These are phyloP conservation scores for Backusella mclennaniae DNA, from an alignment of 192 early-diverging fungal species.

Conservation along the genomic window DNA sequence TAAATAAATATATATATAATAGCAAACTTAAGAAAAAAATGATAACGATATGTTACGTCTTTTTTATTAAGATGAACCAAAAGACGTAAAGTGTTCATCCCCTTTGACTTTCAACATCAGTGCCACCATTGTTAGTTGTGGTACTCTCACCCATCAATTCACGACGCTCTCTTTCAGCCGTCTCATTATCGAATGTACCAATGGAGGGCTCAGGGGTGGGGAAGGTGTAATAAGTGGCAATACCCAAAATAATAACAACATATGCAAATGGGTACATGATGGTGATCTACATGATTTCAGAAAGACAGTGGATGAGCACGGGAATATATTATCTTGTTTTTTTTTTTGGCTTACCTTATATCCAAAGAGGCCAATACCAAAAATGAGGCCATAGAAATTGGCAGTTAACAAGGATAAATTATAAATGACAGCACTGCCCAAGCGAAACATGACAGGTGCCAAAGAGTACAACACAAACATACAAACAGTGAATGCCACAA, in stretches of 20 bases:
- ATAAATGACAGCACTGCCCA: constrained; percentile 72
- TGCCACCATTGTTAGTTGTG: not conserved
- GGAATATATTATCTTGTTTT: not conserved
- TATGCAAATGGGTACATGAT: constrained; percentile 68
- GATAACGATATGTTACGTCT: not conserved
- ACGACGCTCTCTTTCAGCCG: constrained; percentile 17
- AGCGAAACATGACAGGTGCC: constrained; percentile 69
- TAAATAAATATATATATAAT: constrained; percentile 3
- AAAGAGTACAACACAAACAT: constrained; percentile 73
- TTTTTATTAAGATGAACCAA: constrained; percentile 31
- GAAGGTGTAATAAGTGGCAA: constrained; percentile 64
- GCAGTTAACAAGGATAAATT: constrained; percentile 76
- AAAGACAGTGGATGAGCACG: not conserved
- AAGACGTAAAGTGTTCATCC: constrained; percentile 32
- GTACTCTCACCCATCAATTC: constrained; percentile 25
- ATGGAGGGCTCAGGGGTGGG: constrained; percentile 55
- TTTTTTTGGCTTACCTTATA: constrained; percentile 38
- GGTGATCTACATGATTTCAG: constrained; percentile 15
- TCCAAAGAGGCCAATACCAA: constrained; percentile 70
- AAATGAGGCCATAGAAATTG: constrained; percentile 78
- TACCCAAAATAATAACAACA: constrained; percentile 61
- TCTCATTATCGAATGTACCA: constrained; percentile 29
- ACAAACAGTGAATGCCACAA: constrained; percentile 62
- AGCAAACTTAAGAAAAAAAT: not conserved
- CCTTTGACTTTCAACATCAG: not conserved